Evolutionary conservation across 495 filamentous ascomycete species (phyloP), one percentile per base, ranked within the genome.

Genomic region (Mytilinidion resinicola): DNA sequence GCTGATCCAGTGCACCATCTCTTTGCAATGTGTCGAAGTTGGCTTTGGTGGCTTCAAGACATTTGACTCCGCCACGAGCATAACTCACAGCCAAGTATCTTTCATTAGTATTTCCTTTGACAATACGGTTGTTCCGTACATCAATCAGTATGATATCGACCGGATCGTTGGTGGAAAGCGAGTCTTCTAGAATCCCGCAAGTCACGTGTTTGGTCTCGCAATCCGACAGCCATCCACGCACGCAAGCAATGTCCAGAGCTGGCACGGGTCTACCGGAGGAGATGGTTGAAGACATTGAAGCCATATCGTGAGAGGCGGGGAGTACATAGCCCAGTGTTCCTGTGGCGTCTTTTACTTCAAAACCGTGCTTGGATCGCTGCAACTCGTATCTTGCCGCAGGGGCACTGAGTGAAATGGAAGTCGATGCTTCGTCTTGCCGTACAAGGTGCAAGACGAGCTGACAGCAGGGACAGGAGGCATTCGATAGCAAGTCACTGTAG

Each of bases 71-170:
- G 25, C 54, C 41, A n/a, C 42, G 34, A 20, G 49, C 54, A 30
- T 57, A 57, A 41, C 54, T 57, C n/a, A 57, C 5, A 12, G 54
- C 54, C 3, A 47, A 8, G 41, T 57, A 57, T 9, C 25, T 7
- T 25, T 48, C 20, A 14, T 34, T 30, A 4, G 41, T 36, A 15
- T 47, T 21, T 1, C 14, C 41, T 49, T 48, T 49, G 44, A 57
- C 54, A 11, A 57, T 33, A 12, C 54, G 34, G 19, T 57, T 49
- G 41, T 57, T 57, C 19, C 36, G n/a, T 17, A 57, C 54, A 43
- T 57, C 54, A 17, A 57, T 34, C 9, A 57, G 54, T 10, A 33
- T 14, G 30, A 57, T 43, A 15, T 55, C 53, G 37, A 55, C 11
- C n/a, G 37, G 35, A 7, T 55, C 53, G 17, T 33, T 43, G 20